These are phyloP conservation scores for Chaetomium strumarium DNA, from an alignment of 2,329 filamentous ascomycete species.

Conservation along the genomic window DNA sequence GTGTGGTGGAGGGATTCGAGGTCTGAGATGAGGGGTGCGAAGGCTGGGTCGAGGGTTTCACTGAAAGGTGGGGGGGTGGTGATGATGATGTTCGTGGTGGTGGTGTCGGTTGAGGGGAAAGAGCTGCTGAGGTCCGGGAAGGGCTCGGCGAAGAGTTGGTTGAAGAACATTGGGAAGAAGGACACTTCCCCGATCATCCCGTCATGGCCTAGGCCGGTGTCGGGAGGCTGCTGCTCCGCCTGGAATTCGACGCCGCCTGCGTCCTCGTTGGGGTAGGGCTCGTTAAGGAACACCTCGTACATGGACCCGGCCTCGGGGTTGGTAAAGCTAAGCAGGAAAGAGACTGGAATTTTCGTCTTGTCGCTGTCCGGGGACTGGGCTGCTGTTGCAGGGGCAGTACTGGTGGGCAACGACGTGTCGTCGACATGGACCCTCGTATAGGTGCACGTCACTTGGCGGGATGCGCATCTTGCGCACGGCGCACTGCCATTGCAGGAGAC, in stretches of 20 bases:
- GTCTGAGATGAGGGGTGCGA: constrained; percentile 8
- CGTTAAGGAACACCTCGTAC: constrained; percentile 18
- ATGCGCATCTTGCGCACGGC: constrained; percentile 25
- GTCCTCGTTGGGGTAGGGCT: constrained; percentile 1
- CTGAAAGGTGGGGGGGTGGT: no score
- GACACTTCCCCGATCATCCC: not conserved
- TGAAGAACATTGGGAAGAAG: constrained; percentile 10
- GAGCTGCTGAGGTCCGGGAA: constrained; percentile 7
- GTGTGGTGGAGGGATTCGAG: constrained; percentile 16
- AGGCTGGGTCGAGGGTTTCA: constrained; percentile 3
- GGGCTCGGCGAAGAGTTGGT: constrained; percentile 2
- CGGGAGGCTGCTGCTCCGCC: not conserved
- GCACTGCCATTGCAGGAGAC: constrained; percentile 26
- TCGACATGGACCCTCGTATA: constrained; percentile 14
- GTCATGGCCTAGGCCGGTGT: not conserved
- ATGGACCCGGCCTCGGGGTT: constrained; percentile 26
- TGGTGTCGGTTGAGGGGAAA: not conserved
- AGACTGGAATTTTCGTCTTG: constrained; percentile 21
- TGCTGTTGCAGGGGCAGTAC: not conserved
- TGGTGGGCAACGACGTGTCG: not conserved
- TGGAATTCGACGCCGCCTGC: not conserved
- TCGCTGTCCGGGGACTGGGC: not conserved
- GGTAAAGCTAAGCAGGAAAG: constrained; percentile 26
- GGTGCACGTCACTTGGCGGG: constrained; percentile 21
- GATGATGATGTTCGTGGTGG: no score